Evolutionary conservation across 768 basidiomycete genomes (phyloP), one percentile per base, ranked within the genome.

Genomic region (Cantharellus anzutake): DNA sequence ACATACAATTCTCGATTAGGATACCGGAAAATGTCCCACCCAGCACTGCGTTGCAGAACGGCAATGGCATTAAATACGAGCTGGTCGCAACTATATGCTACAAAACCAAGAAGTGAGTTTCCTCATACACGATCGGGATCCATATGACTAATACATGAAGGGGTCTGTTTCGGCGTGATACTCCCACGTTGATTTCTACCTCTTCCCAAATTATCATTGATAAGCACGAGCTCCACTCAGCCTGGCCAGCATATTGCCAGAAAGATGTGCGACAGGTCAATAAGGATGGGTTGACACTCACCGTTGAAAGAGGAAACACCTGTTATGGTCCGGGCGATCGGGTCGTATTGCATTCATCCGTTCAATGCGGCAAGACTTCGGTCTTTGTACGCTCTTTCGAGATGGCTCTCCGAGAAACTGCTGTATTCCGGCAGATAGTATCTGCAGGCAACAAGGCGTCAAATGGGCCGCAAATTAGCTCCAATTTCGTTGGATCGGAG

Each of bases 1-100:
- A 92, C 72, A 84, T 88, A 64, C 83, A 84, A 2, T 97, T 97
- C 69, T 80, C 81, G 60, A 86, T 97, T 56, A 84, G 91, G 35
- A 83, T 97, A 66, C 93, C 93, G 0, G 90, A 94, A 69, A 85
- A 86, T 5, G 83, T 91, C 61, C 92, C 93, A 2, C 89, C 92
- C 14, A 86, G 78, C 48, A 79, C 91, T 60, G 79, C 84, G 3
- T 74, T 96, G 60, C 85, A 89, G 60, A 82, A 79, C 68, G 78
- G 79, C 66, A 84, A 84, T 61, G 88, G 89, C 3, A 84, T 97
- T 63, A 78, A 82, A 62, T 96, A 97, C 66, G 92, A 96, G 69
- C 78, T 97, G 7, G 79, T 93, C 7, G 92, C 88, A 3, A 86
- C 81, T 51, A 77, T 93, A 37, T 91, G 87, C 66, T 79, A 82